These are phyloP conservation scores for Backusella australiensis DNA, from an alignment of 192 early-diverging fungal genomes.

Conservation along the genomic window DNA sequence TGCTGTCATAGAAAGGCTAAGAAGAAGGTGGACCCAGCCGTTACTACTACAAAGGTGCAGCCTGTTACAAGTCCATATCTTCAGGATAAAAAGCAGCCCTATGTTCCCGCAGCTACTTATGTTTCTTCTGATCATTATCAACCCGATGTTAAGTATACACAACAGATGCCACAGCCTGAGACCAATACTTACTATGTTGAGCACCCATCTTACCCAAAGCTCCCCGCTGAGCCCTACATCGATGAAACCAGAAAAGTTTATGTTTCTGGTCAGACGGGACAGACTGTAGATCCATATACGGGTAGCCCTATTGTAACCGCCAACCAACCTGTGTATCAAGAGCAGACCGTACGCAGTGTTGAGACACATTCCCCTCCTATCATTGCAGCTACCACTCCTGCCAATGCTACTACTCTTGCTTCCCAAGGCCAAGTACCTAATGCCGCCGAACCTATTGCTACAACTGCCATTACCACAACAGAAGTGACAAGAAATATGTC, in stretches of 20 bases:
- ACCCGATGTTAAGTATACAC: neutral
- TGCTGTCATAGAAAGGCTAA: neutral
- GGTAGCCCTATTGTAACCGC: neutral
- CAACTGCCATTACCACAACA: neutral
- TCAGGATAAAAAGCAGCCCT: neutral
- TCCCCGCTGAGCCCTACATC: neutral
- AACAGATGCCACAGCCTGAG: neutral
- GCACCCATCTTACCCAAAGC: neutral
- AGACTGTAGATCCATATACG: neutral
- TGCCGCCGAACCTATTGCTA: neutral
- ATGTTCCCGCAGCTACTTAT: neutral
- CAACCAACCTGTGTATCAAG: neutral
- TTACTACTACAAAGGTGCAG: neutral
- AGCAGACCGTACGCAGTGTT: neutral
- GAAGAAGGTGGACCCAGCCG: neutral
- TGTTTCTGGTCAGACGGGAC: neutral
- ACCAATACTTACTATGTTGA: neutral
- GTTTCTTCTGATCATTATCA: neutral
- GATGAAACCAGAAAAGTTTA: neutral
- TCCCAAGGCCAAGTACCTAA: neutral
- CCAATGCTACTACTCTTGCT: too few relatives aligned
- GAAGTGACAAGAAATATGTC: neutral
- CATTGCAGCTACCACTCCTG: neutral
- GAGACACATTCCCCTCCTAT: neutral
- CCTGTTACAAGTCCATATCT: neutral